Conservation (phyloP, 345 rosid genomes). For the Anastatica hierochuntica region DNA sequence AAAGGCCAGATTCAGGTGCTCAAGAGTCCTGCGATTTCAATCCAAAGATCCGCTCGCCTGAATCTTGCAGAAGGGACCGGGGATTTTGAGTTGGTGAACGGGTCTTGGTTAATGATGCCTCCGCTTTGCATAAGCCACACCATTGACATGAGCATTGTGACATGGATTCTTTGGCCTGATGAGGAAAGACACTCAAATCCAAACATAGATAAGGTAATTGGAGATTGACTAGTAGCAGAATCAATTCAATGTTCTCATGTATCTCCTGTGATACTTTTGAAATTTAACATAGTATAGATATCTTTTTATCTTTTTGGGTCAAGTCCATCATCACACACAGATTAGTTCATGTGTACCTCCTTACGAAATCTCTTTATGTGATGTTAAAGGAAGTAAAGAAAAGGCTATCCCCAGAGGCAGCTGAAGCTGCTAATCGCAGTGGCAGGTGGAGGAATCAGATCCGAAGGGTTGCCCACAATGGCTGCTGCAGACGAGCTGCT, state of each 20-base stretch:
- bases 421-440: slow-evolving; percentile 77
- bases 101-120: slow-evolving; percentile 43
- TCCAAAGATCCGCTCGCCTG: slow-evolving; percentile 47
- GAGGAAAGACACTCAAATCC: slow-evolving; percentile 85
- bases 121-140: slow-evolving; percentile 42
- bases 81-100: slow-evolving; percentile 44
- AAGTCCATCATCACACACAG: too few species aligned
- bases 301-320: not conserved
- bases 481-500: slow-evolving; percentile 92
- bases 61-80: slow-evolving; percentile 30
- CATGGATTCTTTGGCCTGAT: slow-evolving; percentile 98
- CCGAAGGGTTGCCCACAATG: slow-evolving; percentile 88
- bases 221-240: not conserved
- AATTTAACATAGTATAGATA: not conserved
- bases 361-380: slow-evolving; percentile 24
- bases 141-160: slow-evolving; percentile 61
- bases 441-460: slow-evolving; percentile 97
- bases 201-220: slow-evolving; percentile 77
- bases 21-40: slow-evolving; percentile 54
- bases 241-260: not conserved
- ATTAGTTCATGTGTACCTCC: too few species aligned
- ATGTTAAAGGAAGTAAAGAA: slow-evolving; percentile 72
- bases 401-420: slow-evolving; percentile 70
- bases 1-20: slow-evolving; percentile 83
- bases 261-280: slow-evolving; percentile 1